A percentile compares a stretch with the other conserved stretches of the same genome.
These are phyloP conservation scores for Catharanthus roseus DNA, from an alignment of 257 asterid genomes.

Conservation along the genomic window DNA sequence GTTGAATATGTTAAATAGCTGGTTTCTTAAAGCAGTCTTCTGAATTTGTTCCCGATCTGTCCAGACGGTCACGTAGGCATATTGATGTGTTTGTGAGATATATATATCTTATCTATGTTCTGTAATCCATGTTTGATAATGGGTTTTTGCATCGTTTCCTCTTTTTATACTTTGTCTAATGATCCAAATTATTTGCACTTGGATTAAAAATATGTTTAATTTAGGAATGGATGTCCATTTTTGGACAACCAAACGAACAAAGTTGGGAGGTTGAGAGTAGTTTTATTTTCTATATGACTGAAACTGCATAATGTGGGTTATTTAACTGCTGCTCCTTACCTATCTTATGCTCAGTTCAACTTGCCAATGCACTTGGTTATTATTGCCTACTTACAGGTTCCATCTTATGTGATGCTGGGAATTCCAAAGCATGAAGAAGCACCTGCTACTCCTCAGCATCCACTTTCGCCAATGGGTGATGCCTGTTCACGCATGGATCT, in stretches of 20 bases:
- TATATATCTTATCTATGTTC: neutral
- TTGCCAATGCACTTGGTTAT: slow-evolving; percentile 1
- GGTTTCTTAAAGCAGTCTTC: neutral
- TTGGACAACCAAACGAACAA: neutral
- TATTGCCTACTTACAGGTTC: slow-evolving; percentile 45
- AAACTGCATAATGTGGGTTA: neutral
- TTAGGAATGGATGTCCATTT: neutral
- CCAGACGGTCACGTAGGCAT: neutral
- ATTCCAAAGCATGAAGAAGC: slow-evolving; percentile 76
- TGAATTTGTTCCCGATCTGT: neutral
- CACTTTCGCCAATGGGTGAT: slow-evolving; percentile 90
- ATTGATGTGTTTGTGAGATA: neutral
- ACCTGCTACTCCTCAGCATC: slow-evolving; percentile 90
- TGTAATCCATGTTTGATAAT: neutral
- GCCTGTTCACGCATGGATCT: slow-evolving; percentile 95
- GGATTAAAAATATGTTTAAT: neutral
- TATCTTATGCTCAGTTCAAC: neutral
- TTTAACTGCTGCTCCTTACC: neutral
- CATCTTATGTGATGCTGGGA: slow-evolving; percentile 89
- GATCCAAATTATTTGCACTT: neutral
- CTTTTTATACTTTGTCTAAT: neutral
- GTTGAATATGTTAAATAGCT: neutral
- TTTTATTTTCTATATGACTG: neutral
- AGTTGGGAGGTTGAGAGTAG: neutral
- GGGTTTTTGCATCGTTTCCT: neutral